Base-by-base conservation (phyloP, 805 yeast species). In the Candida methanosorbosa region DNA sequence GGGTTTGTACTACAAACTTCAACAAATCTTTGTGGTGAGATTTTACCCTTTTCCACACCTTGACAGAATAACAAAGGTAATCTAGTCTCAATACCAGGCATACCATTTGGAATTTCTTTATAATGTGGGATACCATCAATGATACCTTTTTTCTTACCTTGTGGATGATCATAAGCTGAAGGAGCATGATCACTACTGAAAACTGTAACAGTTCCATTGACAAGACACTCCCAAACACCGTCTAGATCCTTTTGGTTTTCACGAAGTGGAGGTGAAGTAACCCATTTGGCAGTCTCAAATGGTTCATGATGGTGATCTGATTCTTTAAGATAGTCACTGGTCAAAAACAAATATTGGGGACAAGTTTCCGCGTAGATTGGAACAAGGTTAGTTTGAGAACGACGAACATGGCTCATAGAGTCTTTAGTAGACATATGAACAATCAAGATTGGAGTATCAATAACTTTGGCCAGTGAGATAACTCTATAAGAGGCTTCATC, bases 241-340 rank as follows among this genome's bases (percentile, higher is more conserved):
- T 59, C 59, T 21, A 64, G 40, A 31, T 66, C 68, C 20, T 43
- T 46, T 9, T 47, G 48, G 17, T 53, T 52, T 30, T 59, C 59
- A 41, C 73, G 55, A 27, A 66, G 42, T 6, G 73, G 73, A 2
- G 73, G 73, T 2, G 73, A 67, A 41, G 72, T 67, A 14, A 67
- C 59, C 38, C 57, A 63, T 45, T 67, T 67, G n/a, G n/a, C n/a
- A n/a, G n/a, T n/a, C n/a, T n/a, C n/a, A n/a, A n/a, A n/a, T n/a
- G n/a, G n/a, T n/a, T n/a, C n/a, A n/a, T n/a, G n/a, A n/a, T n/a
- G n/a, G n/a, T n/a, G n/a, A n/a, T n/a, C n/a, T n/a, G n/a, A n/a
- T n/a, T n/a, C n/a, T n/a, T n/a, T n/a, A n/a, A n/a, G n/a, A n/a
- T n/a, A n/a, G n/a, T n/a, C n/a, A n/a, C n/a, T n/a, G n/a, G n/a